Percentiles rank a stretch among this genome's conserved stretches.
Evolutionary conservation across 73 alveolate genomes (phyloP).

Genomic region (Breviolum minutum): DNA sequence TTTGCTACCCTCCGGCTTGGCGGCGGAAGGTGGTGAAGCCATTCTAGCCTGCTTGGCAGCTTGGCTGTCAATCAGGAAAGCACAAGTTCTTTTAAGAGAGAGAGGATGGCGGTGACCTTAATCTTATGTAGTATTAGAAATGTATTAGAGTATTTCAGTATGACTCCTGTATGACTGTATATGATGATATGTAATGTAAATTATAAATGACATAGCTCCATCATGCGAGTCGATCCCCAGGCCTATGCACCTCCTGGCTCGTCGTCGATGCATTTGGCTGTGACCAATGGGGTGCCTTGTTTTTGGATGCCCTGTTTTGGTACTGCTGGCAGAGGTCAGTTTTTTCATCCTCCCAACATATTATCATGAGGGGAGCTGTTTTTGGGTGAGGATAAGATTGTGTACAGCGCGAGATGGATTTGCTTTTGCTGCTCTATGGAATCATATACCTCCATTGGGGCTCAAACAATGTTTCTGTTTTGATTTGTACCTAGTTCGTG

Average conservation of each 20-base stretch:
- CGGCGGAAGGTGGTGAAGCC: not conserved
- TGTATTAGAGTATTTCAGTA: no score
- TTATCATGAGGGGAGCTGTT: no score
- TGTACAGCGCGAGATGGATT: not conserved
- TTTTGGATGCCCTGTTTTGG: not conserved
- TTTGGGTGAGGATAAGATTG: not conserved
- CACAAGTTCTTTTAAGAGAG: no score
- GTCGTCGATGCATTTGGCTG: not conserved
- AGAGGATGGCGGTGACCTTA: no score
- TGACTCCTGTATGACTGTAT: no score
- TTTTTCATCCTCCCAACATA: no score
- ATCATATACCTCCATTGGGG: not conserved
- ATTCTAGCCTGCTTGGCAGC: conserved; percentile 2
- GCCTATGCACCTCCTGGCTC: not conserved
- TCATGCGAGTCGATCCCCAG: not conserved
- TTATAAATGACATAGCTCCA: no score
- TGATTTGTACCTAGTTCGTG: not conserved
- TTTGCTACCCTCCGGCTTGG: not conserved
- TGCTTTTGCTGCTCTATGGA: not conserved
- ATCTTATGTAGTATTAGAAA: no score
- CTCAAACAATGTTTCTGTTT: not conserved
- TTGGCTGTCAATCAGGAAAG: not conserved
- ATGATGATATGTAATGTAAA: no score
- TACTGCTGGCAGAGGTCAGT: not conserved
- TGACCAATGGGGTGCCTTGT: conserved; percentile 12